Evolutionary conservation across 441 rosid species (phyloP).

Genomic region (Brassica hybrid): DNA sequence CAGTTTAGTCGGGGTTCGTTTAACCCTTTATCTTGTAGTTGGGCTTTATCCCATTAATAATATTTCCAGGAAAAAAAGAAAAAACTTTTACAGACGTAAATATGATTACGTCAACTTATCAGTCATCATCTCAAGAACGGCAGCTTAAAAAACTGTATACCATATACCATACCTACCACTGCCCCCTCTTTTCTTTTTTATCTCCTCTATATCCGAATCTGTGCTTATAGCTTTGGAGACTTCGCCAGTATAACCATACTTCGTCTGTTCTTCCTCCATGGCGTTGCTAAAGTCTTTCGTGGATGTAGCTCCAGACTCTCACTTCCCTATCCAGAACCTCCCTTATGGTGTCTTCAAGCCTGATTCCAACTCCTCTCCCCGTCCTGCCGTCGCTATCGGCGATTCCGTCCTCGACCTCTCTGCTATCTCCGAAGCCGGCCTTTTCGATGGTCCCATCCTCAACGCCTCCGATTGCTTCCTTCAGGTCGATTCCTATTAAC

Average conservation of each 20-base stretch:
- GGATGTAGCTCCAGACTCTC: constrained; percentile 64
- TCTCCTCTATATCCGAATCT: constrained; percentile 18
- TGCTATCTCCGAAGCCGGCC: constrained; percentile 71
- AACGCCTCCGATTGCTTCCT: constrained; percentile 75
- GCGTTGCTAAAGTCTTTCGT: constrained; percentile 71
- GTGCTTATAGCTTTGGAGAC: constrained; percentile 20
- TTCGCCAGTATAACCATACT: constrained; percentile 8
- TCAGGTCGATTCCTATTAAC: constrained; percentile 55
- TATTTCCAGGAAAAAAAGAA: too few relatives aligned
- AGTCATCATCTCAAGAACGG: constrained; percentile 37
- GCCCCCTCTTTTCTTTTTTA: neutral
- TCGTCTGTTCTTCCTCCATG: constrained; percentile 45
- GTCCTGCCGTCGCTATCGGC: constrained; percentile 86
- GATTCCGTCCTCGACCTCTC: constrained; percentile 83
- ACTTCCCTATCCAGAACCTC: constrained; percentile 95
- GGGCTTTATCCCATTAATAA: too few relatives aligned
- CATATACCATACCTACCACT: constrained; percentile 26
- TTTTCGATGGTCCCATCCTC: constrained; percentile 74
- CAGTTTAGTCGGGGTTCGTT: neutral
- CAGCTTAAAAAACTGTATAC: constrained; percentile 26
- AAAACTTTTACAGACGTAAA: neutral
- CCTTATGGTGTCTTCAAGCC: constrained; percentile 89
- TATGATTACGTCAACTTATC: constrained; percentile 27
- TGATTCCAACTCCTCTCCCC: constrained; percentile 50
- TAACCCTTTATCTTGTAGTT: too few relatives aligned